Base-by-base conservation (phyloP, 805 yeast genomes). In the Candida fluviatilis region DNA sequence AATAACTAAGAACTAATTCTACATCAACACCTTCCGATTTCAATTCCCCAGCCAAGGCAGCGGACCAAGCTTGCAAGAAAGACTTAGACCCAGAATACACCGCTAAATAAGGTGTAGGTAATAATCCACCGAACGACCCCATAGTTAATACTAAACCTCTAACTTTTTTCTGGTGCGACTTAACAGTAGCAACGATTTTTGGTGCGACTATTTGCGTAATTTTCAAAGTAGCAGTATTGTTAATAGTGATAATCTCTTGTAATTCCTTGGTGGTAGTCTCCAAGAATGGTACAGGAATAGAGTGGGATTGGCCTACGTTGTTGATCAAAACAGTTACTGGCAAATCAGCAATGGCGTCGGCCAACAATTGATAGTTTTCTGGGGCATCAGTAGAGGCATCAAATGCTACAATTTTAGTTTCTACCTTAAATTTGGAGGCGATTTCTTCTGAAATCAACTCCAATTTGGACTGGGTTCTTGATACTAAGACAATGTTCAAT, bases 61-160 rank as follows among this genome's bases (percentile, higher is more conserved):
- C 68, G 35, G 93, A 85, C 98, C 99, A 93, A 42, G 80, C 78
- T 66, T 93, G 97, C 57, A 93, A 73, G 62, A 93, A 93, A 5
- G 95, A 88, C 69, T 93, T 93, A 34, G 97, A 88, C 17, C 99
- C 99, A 14, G 97, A 84, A 68, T 93, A 93, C 8, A 90, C 84
- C 14, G 98, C 95, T 51, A 93, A 74, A 50, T 80, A 73, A 16
- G 99, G 98, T 10, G 96, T 82, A 39, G 99, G 98, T 34, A 87
- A 71, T 49, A 90, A 73, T 3, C 98, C 99, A 38, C 96, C 95
- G 57, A 93, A 91, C 3, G 98, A 91, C 32, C 98, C 97, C 96
- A 93, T 87, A 21, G 93, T 89, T 50, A 93, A 70, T 42, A 93
- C 77, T 52, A 93, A 74, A 28, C 95, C 96, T 45, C 77, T 75